A percentile compares a stretch with the other conserved stretches of the same genome.
Conservation (phyloP, 345 rosid genomes). For the Euphorbia peplus region DNA sequence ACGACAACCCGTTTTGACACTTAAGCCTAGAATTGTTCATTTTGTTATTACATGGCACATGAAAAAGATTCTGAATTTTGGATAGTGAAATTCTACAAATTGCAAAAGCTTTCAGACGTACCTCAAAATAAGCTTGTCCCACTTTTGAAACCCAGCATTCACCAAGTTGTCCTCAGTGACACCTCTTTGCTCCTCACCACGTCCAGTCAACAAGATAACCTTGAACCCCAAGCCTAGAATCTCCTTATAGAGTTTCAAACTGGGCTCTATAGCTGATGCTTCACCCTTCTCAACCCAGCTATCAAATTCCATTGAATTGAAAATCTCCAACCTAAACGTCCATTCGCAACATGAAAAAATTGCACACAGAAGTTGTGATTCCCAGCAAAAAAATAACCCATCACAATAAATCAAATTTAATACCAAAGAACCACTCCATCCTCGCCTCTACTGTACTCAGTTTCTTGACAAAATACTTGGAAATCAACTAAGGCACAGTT, state of each 20-base stretch:
- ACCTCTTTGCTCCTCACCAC: conserved; percentile 58
- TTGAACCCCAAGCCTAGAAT: conserved; percentile 63
- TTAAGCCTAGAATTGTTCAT: not conserved
- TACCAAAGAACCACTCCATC: too few relatives aligned
- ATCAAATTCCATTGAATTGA: conserved; percentile 60
- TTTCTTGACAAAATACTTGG: not conserved
- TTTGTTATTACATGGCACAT: not conserved
- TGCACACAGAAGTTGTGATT: not conserved
- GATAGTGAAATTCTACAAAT: not conserved
- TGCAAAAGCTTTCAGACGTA: conserved; percentile 15
- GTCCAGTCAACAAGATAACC: conserved; percentile 79
- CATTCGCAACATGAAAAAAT: not conserved
- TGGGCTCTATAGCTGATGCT: conserved; percentile 67
- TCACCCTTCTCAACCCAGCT: conserved; percentile 77
- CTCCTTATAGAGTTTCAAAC: conserved; percentile 72
- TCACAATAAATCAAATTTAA: not conserved
- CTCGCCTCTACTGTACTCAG: not conserved
- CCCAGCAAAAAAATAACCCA: not conserved
- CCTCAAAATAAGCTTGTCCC: conserved; percentile 96
- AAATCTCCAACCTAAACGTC: conserved; percentile 54
- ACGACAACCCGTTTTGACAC: too few relatives aligned
- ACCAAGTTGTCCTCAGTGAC: conserved; percentile 64
- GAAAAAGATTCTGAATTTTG: not conserved
- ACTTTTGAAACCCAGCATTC: conserved; percentile 60
- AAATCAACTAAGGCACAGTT: not conserved